phyloP scores from a whole-genome alignment of 257 asterid species.

The Avicennia marina region DNA sequence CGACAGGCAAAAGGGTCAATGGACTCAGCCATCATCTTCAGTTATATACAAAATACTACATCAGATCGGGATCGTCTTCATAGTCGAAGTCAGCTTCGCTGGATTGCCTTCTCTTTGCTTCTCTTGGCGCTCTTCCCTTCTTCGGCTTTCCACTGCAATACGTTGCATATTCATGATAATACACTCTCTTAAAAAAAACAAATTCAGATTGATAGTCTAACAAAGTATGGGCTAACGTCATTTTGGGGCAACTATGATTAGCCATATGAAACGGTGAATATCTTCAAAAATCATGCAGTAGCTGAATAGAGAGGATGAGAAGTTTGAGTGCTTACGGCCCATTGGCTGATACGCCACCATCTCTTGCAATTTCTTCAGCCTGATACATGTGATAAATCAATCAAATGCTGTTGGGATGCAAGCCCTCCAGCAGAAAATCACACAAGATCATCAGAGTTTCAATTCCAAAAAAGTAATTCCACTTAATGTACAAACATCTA shows the following conservation, averaged over 20 bases:
- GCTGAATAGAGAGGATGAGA: no score
- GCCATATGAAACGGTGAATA: not conserved
- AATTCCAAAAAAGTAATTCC: not conserved
- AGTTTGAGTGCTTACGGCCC: slow-evolving; percentile 68
- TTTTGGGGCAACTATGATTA: no score
- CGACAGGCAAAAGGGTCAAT: no score
- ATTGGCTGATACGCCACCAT: slow-evolving; percentile 64
- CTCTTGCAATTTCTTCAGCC: slow-evolving; percentile 94
- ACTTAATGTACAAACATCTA: no score
- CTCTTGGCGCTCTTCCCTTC: slow-evolving; percentile 90
- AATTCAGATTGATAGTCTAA: no score
- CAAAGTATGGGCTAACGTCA: no score
- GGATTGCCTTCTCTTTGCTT: slow-evolving; percentile 84
- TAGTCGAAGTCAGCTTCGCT: slow-evolving; percentile 88
- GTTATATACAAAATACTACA: slow-evolving; percentile 26
- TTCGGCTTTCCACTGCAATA: slow-evolving; percentile 77
- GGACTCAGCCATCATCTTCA: no score
- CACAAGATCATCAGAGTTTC: not conserved
- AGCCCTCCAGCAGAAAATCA: not conserved
- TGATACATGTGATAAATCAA: slow-evolving; percentile 22
- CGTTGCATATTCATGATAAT: not conserved
- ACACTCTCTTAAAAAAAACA: no score
- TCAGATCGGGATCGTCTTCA: slow-evolving; percentile 89
- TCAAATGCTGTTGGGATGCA: not conserved
- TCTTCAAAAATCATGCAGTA: no score